A percentile compares a stretch with the other conserved stretches of the same genome.
Conservation (phyloP, 2,329 filamentous ascomycete genomes). For the Fusarium coffeatum region DNA sequence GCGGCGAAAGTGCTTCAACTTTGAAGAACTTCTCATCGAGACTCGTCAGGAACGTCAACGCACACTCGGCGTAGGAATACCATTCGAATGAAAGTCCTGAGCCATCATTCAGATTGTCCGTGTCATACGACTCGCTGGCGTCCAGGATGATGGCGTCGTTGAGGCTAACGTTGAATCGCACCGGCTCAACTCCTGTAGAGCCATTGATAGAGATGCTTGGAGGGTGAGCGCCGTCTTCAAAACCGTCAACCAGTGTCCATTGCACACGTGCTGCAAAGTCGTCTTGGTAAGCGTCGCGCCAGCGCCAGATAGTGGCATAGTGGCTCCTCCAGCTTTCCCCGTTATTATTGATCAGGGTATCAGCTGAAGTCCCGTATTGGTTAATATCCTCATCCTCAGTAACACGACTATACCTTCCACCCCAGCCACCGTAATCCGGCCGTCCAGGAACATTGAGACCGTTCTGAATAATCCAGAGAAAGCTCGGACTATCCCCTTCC, state of each 20-base stretch:
- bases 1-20: background rate
- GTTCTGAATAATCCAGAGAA: slow-evolving; percentile 14
- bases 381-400: slow-evolving; percentile 5
- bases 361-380: slow-evolving; percentile 9
- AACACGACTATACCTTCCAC: slow-evolving; percentile 9
- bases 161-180: background rate
- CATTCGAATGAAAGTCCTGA: slow-evolving; percentile 8
- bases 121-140: background rate
- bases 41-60: background rate
- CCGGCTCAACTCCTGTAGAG: background rate
- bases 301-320: slow-evolving; percentile 19
- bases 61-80: slow-evolving; percentile 13
- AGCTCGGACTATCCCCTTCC: slow-evolving; percentile 17
- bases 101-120: background rate
- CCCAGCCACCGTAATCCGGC: slow-evolving; percentile 17
- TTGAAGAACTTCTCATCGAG: slow-evolving; percentile 1
- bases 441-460: slow-evolving; percentile 7
- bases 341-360: background rate
- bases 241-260: background rate
- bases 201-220: slow-evolving; percentile 7
- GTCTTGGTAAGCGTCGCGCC: slow-evolving; percentile 24
- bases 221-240: background rate
- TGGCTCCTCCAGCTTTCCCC: slow-evolving; percentile 5
- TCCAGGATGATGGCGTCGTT: background rate
- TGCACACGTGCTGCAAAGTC: slow-evolving; percentile 24